Evolutionary conservation across 1,284 basidiomycete genomes (phyloP), one percentile per base, ranked within the genome.

Genomic region (Baeospora myosura): DNA sequence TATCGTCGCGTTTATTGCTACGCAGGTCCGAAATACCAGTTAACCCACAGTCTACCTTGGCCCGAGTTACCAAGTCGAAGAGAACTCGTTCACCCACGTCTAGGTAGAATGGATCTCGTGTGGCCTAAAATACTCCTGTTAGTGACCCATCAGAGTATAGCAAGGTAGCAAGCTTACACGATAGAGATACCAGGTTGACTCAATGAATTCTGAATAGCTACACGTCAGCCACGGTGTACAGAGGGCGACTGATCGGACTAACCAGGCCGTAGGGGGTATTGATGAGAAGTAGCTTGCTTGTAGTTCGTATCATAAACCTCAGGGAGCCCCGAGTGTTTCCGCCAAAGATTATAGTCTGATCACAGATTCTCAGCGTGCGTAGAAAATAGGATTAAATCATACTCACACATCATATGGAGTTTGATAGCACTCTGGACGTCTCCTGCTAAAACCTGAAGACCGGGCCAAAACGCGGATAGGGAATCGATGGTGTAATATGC

Each of bases 141-240:
- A 41, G 45, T 49, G 29, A 48, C 44, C 14, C 44, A 44, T 14
- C 37, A 33, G 38, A 40, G 4, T 36, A 37, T n/a, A n/a, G 29
- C 12, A 23, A 32, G n/a, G n/a, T 1, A 29, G 31, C 17, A 4
- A 7, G 64, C 78, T 50, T 53, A 88, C 90, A 40, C 86, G 74
- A 56, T 96, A 94, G 7, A 97, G 69, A 63, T 94, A 95, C 77
- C 92, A 94, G 2, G 89, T 97, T 18, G 87, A 91, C 62, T 96
- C 92, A 45, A 94, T 76, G 52, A 94, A 92, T 61, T 96, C 92
- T 70, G 61, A 2, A 37, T 33, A 40, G 17, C 14, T 40, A 16
- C 52, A 42, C 38, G 48, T 29, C 4, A 25, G 23, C 17, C 20
- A n/a, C 18, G 24, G 11, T 42, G 18, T 26, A 16, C 14, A 7